phyloP scores from a whole-genome alignment of 2,329 filamentous ascomycete genomes.

The Pyrenochaeta sp. region DNA sequence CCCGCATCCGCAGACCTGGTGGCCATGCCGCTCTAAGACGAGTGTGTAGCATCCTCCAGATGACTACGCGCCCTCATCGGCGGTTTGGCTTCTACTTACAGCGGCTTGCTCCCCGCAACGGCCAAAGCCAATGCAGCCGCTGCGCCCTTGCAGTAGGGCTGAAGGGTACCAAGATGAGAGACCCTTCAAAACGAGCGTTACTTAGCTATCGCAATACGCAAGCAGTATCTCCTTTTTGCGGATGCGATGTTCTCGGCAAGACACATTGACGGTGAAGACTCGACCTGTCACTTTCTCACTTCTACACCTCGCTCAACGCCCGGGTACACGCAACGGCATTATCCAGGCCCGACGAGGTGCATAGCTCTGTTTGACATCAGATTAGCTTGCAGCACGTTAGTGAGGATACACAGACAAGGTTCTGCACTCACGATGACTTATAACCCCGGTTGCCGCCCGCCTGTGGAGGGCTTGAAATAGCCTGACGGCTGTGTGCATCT shows the following conservation, averaged over 20 bases:
- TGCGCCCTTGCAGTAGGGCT: conserved; percentile 49
- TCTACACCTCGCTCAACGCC: conserved; percentile 13
- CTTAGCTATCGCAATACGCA: conserved; percentile 2
- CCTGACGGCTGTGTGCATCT: conserved; percentile 23
- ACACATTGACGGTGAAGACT: conserved; percentile 14
- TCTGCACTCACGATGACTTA: conserved; percentile 31
- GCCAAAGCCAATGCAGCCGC: conserved; percentile 30
- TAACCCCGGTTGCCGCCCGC: conserved; percentile 21
- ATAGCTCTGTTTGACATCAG: conserved; percentile 39
- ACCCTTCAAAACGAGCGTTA: conserved; percentile 1
- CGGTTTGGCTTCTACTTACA: conserved; percentile 31
- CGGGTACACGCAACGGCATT: conserved; percentile 18
- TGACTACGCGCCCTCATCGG: conserved; percentile 35
- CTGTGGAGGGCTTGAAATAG: conserved; percentile 32
- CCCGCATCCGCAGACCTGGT: conserved; percentile 32
- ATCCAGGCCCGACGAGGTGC: conserved; percentile 23
- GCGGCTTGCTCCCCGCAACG: conserved; percentile 26
- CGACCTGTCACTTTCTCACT: conserved; percentile 42
- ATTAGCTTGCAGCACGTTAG: conserved; percentile 42
- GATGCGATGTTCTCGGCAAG: conserved; percentile 3
- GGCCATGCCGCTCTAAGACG: conserved; percentile 41
- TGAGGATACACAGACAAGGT: conserved; percentile 42
- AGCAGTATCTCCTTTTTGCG: background rate
- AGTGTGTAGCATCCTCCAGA: conserved; percentile 36
- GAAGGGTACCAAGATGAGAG: conserved; percentile 18